These are phyloP conservation scores for Aurantiochytrium sp. DNA, from an alignment of 108 stramenopile species.

Conservation along the genomic window DNA sequence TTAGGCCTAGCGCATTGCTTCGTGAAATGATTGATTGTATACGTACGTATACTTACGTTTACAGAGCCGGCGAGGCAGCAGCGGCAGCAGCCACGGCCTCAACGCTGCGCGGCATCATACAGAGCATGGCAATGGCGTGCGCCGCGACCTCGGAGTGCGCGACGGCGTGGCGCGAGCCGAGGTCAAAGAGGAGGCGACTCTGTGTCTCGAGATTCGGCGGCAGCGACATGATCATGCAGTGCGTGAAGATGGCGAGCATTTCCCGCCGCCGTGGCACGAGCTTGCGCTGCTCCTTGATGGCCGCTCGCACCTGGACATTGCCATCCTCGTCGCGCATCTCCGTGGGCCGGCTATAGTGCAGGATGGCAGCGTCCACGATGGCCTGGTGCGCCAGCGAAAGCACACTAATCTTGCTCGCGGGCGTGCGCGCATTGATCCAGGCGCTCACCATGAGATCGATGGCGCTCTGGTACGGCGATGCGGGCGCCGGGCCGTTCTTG, in stretches of 20 bases:
- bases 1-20: too few species aligned
- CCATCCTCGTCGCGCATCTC: not conserved
- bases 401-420: not conserved
- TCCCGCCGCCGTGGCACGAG: not conserved
- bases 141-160: not conserved
- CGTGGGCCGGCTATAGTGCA: not conserved
- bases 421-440: not conserved
- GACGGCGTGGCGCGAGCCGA: not conserved
- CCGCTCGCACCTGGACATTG: not conserved
- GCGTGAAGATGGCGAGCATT: not conserved
- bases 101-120: not conserved
- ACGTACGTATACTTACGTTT: too few species aligned
- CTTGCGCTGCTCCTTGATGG: not conserved
- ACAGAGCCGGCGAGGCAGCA: not conserved
- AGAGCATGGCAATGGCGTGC: not conserved
- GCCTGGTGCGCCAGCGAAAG: not conserved
- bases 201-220: constrained; percentile 7
- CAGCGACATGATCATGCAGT: not conserved
- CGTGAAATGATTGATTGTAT: too few species aligned
- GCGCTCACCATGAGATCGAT: not conserved
- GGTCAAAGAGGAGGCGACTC: not conserved
- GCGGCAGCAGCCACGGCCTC: not conserved
- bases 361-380: not conserved
- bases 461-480: not conserved
- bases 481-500: not conserved